These are phyloP conservation scores for Fistulinella prunicolor DNA, from an alignment of 768 basidiomycete species.

Conservation along the genomic window DNA sequence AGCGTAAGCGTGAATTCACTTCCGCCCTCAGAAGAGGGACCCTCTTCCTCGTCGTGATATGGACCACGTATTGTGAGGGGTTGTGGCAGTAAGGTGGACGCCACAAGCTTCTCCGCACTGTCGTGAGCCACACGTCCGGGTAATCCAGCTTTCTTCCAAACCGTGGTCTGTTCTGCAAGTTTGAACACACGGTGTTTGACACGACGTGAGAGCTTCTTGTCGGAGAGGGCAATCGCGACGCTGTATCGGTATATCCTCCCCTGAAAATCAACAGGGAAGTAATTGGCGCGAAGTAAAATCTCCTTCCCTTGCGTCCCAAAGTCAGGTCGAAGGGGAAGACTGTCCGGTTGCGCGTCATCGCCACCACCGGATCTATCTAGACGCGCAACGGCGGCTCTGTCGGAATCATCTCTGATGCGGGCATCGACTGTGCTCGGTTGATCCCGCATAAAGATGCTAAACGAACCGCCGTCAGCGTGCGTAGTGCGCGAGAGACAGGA, in stretches of 20 bases:
- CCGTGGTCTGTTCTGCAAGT: slow-evolving; percentile 40
- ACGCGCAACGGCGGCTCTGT: slow-evolving; percentile 35
- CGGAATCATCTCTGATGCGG: slow-evolving; percentile 45
- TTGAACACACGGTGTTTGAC: slow-evolving; percentile 43
- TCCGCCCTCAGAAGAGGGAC: slow-evolving; percentile 19
- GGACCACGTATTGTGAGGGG: slow-evolving; percentile 38
- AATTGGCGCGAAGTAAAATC: slow-evolving; percentile 47
- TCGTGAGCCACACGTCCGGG: slow-evolving; percentile 45
- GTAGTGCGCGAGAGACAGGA: neutral
- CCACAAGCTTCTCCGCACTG: slow-evolving; percentile 39
- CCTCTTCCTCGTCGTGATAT: slow-evolving; percentile 39
- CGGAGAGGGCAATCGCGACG: slow-evolving; percentile 26
- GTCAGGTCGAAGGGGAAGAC: slow-evolving; percentile 44
- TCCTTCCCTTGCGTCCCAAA: slow-evolving; percentile 40
- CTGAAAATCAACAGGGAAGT: slow-evolving; percentile 43
- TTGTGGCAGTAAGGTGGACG: slow-evolving; percentile 38
- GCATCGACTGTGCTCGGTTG: slow-evolving; percentile 47
- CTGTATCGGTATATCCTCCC: slow-evolving; percentile 42
- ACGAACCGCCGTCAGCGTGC: neutral
- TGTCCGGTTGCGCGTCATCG: neutral
- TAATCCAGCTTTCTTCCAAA: slow-evolving; percentile 39
- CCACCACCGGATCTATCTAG: slow-evolving; percentile 26
- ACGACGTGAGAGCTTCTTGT: slow-evolving; percentile 27
- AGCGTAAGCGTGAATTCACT: slow-evolving; percentile 40
- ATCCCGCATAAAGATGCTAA: slow-evolving; percentile 32